These are phyloP conservation scores for Durusdinium trenchii DNA, from an alignment of 73 alveolate species.

Conservation along the genomic window DNA sequence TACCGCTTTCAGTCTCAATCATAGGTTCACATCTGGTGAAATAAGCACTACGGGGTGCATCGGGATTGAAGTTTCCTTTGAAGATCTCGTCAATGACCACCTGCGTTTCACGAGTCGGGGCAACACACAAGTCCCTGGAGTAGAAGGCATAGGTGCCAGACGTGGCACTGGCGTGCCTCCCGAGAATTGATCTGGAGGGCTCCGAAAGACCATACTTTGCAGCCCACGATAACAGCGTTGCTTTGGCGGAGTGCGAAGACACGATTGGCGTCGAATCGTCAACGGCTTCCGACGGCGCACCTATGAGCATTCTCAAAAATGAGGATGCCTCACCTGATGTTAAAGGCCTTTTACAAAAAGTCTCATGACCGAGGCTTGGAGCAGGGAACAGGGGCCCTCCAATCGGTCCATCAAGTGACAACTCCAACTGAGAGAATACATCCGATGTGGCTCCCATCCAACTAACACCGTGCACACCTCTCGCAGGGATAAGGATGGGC, in stretches of 20 bases:
- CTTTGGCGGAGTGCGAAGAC: neutral
- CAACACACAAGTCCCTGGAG: neutral
- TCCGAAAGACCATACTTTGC: neutral
- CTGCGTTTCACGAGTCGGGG: neutral
- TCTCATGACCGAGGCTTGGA: neutral
- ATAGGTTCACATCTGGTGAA: neutral
- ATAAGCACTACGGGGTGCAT: neutral
- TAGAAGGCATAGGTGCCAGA: neutral
- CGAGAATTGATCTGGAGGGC: neutral
- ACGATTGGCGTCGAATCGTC: neutral
- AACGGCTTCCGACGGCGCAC: neutral
- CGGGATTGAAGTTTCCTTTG: neutral
- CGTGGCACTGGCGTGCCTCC: neutral
- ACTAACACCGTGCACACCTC: neutral
- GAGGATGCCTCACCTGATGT: neutral
- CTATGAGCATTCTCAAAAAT: neutral
- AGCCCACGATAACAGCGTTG: neutral
- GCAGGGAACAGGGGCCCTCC: neutral
- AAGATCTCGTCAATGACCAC: neutral
- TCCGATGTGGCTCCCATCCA: neutral
- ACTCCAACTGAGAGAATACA: neutral
- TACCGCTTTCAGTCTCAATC: too few relatives aligned
- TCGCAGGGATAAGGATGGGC: neutral
- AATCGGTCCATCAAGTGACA: neutral
- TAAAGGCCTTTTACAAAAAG: neutral